Percentiles rank a stretch among this genome's conserved stretches.
Evolutionary conservation across 345 rosid species (phyloP).

Genomic region (Excoecaria agallocha): DNA sequence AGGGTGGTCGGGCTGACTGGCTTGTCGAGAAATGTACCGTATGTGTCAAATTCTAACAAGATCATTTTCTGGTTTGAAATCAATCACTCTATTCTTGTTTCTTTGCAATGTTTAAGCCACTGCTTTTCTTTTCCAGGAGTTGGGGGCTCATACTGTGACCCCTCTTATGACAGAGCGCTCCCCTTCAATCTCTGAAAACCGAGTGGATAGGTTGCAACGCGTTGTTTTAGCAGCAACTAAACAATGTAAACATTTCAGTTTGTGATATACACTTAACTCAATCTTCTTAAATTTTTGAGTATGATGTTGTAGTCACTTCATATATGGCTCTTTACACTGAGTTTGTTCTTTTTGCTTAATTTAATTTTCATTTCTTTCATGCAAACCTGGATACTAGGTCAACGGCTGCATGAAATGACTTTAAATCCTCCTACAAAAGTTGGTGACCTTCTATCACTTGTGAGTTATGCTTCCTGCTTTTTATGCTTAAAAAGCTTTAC

Average conservation of each 20-base stretch:
- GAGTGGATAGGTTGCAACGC: constrained; percentile 70
- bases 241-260: constrained; percentile 51
- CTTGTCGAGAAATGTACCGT: constrained; percentile 92
- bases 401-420: constrained; percentile 77
- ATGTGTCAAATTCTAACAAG: constrained; percentile 25
- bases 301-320: neutral
- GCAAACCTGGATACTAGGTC: constrained; percentile 42
- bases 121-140: constrained; percentile 46
- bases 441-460: constrained; percentile 48
- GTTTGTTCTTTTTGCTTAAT: neutral
- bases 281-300: neutral
- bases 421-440: constrained; percentile 64
- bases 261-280: neutral
- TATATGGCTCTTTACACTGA: neutral
- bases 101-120: constrained; percentile 6
- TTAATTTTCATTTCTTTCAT: constrained; percentile 8
- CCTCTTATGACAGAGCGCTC: constrained; percentile 79
- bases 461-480: constrained; percentile 47
- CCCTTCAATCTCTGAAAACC: constrained; percentile 64
- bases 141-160: constrained; percentile 83
- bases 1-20: constrained; percentile 98
- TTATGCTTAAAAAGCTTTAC: neutral
- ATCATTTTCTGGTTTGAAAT: neutral
- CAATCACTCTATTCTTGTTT: neutral
- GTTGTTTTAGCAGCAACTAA: constrained; percentile 81